Evolutionary conservation across 768 basidiomycete genomes (phyloP), one percentile per base, ranked within the genome.

Genomic region (Tulasnella sp.): DNA sequence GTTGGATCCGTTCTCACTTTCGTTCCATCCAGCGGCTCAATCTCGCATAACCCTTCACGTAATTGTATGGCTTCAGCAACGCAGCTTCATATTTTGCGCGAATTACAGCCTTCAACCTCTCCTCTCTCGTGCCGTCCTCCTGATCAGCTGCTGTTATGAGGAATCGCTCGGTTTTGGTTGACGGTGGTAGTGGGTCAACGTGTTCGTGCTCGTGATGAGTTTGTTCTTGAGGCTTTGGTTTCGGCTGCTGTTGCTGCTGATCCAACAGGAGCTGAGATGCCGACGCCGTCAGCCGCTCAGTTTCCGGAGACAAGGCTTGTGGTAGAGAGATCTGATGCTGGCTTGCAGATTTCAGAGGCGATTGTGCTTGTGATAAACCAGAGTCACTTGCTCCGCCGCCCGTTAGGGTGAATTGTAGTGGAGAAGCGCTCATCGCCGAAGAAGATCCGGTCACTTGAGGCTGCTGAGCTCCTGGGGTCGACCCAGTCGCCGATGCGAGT

Each of bases 51-150:
- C 97, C 97, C 82, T 96, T 96, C 72, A 96, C 95, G 81, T 98
- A 98, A 84, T 98, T 96, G 82, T 97, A 98, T 3, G 97, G 97
- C 82, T 94, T 96, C 80, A 98, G 85, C 61, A 99, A 84, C 0
- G 96, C 97, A 2, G 97, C 97, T 82, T 99, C 96, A 84, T 98
- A 98, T 85, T 98, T 99, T 82, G 93, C 95, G 81, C 93, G 89
- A 81, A 98, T 99, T 80, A 98, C 97, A 78, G 93, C 88, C 81
- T 92, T 93, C 73, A 99, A 85, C 0, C 96, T 90, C 81, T 97
- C 94, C 81, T 96, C 93, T 61, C 97, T 87, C 32, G 95, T 92
- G 0, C 96, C 96, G 1, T 92, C 89, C 75, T 93, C 93, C 82
- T 98, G 96, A 84, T 98, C 97, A 0, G 97, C 97, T 4, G 97